phyloP scores from a whole-genome alignment of 2,329 filamentous ascomycete genomes.

The Plectosphaerella sp. region DNA sequence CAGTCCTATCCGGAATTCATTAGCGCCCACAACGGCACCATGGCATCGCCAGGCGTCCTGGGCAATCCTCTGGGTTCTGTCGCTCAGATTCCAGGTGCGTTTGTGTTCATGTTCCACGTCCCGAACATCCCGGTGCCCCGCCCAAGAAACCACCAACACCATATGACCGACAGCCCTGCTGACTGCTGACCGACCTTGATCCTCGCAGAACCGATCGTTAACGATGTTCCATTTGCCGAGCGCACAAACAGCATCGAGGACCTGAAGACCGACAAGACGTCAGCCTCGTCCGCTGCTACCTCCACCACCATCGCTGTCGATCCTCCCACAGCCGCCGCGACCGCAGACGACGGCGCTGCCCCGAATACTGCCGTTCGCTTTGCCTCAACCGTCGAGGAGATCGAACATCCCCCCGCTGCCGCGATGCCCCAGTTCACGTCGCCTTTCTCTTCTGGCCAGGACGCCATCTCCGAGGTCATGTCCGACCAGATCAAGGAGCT shows the following conservation, averaged over 20 bases:
- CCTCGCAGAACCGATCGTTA: neutral
- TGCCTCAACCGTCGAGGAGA: slow-evolving; percentile 66
- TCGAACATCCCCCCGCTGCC: slow-evolving; percentile 42
- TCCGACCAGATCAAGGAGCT: slow-evolving; percentile 67
- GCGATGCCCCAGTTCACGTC: slow-evolving; percentile 15
- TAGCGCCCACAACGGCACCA: neutral
- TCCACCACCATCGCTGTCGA: slow-evolving; percentile 5
- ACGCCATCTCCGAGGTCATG: slow-evolving; percentile 37
- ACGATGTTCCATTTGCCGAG: neutral
- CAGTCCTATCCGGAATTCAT: neutral
- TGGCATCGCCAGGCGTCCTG: neutral
- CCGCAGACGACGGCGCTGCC: neutral
- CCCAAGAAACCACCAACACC: neutral
- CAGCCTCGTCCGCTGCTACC: neutral
- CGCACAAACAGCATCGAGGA: neutral
- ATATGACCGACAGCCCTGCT: neutral
- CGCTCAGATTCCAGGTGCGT: neutral
- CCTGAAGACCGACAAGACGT: neutral
- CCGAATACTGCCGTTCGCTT: slow-evolving; percentile 59
- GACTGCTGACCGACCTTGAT: neutral
- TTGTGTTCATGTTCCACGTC: neutral
- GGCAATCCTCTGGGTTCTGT: neutral
- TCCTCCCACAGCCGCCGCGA: slow-evolving; percentile 15
- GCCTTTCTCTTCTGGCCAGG: slow-evolving; percentile 12
- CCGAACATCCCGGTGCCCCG: slow-evolving; percentile 1